Conservation (phyloP, 352 stramenopile genomes). For the Pilasporangium apinafurcum region DNA sequence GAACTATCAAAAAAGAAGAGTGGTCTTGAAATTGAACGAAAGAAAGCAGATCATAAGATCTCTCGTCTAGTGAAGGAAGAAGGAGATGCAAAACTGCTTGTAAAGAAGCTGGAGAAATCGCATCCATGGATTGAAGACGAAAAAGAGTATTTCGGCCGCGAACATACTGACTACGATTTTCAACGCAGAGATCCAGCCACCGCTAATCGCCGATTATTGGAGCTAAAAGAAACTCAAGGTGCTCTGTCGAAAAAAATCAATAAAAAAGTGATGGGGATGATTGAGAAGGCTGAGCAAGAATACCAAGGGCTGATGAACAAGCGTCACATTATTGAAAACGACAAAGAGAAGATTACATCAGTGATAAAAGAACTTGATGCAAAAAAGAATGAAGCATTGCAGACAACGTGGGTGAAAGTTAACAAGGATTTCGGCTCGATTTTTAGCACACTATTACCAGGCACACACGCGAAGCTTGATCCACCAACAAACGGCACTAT, state of each 20-base stretch:
- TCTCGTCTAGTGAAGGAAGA: slow-evolving; percentile 91
- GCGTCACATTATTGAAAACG: slow-evolving; percentile 97
- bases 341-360: slow-evolving; percentile 98
- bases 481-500: slow-evolving; percentile 89
- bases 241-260: slow-evolving; percentile 98
- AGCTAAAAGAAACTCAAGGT: slow-evolving; percentile 92
- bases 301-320: slow-evolving; percentile 98
- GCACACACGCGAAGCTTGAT: slow-evolving; percentile 97
- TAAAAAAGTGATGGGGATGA: slow-evolving; percentile 99
- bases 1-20: slow-evolving; percentile 81
- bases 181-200: slow-evolving; percentile 77
- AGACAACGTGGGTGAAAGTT: slow-evolving; percentile 98
- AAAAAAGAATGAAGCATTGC: slow-evolving; percentile 97
- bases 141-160: slow-evolving; percentile 95
- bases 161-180: slow-evolving; percentile 98
- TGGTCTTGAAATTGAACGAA: slow-evolving; percentile 90
- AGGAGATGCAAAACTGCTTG: slow-evolving; percentile 83
- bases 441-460: slow-evolving; percentile 97
- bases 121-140: slow-evolving; percentile 97
- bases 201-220: slow-evolving; percentile 83
- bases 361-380: slow-evolving; percentile 99
- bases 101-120: slow-evolving; percentile 91
- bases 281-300: slow-evolving; percentile 98
- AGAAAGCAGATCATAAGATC: slow-evolving; percentile 94
- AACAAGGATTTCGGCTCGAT: slow-evolving; percentile 99